phyloP scores from a whole-genome alignment of 2,329 filamentous ascomycete genomes.

The Fonsecaea nubica region DNA sequence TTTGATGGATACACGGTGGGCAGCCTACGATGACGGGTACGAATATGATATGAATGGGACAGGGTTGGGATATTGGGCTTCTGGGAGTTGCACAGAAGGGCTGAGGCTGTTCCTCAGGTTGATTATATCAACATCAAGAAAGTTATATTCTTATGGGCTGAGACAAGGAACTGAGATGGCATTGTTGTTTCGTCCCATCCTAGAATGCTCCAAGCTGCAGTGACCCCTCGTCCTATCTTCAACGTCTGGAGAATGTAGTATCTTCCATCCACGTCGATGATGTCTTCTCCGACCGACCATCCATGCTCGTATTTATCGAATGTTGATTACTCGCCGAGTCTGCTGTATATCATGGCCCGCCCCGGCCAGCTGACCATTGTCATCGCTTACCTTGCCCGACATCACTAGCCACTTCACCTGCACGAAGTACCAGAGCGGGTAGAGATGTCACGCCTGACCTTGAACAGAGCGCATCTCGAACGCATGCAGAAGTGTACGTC shows the following conservation, averaged over 20 bases:
- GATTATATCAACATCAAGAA: background rate
- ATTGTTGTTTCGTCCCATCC: background rate
- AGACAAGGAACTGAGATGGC: background rate
- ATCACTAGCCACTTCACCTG: background rate
- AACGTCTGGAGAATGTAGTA: background rate
- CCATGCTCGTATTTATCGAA: too few relatives aligned
- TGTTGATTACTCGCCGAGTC: background rate
- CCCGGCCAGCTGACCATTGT: background rate
- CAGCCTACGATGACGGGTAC: background rate
- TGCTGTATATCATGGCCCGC: background rate
- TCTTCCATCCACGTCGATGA: background rate
- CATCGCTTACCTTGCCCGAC: background rate
- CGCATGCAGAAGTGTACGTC: background rate
- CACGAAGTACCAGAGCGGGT: background rate
- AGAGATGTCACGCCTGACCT: background rate
- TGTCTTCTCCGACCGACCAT: background rate
- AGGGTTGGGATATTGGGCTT: background rate
- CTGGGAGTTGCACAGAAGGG: background rate
- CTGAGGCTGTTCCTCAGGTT: background rate
- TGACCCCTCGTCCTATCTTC: background rate
- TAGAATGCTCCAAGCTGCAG: background rate
- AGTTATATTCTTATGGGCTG: background rate
- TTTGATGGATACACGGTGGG: conserved; percentile 57
- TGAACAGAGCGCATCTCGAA: background rate
- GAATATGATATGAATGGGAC: background rate